A percentile compares a stretch with the other conserved stretches of the same genome.
phyloP scores from a whole-genome alignment of 495 filamentous ascomycete species.

The Trichoderma gamsii region DNA sequence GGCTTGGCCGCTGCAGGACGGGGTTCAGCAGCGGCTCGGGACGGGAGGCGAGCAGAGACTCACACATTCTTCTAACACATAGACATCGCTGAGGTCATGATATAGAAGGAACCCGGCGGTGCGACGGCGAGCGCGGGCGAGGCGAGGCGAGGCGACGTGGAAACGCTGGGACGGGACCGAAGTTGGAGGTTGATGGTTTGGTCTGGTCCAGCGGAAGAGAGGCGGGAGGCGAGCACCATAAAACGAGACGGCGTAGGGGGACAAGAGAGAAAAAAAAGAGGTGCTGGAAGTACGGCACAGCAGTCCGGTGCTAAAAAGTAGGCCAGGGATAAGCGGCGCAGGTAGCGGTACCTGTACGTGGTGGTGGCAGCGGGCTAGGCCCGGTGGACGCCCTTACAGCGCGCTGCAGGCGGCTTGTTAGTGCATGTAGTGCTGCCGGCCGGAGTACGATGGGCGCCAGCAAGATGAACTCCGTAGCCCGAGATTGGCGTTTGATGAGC shows the following conservation, averaged over 20 bases:
- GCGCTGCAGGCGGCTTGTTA: neutral
- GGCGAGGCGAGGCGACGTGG: neutral
- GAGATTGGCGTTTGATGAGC: neutral
- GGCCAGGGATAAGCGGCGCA: neutral
- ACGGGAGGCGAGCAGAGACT: neutral
- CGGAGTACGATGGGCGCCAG: neutral
- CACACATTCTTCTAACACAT: conserved; percentile 17
- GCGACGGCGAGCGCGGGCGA: conserved; percentile 2
- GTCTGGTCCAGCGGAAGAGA: neutral
- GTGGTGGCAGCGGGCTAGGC: neutral
- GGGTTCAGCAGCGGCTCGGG: neutral
- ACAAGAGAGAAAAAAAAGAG: neutral
- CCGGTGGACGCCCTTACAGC: neutral
- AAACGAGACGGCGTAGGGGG: neutral
- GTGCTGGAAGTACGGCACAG: neutral
- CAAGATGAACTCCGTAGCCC: neutral
- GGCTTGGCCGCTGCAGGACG: neutral
- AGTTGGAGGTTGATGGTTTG: neutral
- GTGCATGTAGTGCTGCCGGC: neutral
- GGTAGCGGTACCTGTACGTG: neutral
- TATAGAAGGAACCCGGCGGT: neutral
- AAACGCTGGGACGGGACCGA: neutral
- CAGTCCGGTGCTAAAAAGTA: neutral
- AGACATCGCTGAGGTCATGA: neutral
- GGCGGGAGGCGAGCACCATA: neutral